These are phyloP conservation scores for Backusella macrospora DNA, from an alignment of 192 early-diverging fungal species.

Conservation along the genomic window DNA sequence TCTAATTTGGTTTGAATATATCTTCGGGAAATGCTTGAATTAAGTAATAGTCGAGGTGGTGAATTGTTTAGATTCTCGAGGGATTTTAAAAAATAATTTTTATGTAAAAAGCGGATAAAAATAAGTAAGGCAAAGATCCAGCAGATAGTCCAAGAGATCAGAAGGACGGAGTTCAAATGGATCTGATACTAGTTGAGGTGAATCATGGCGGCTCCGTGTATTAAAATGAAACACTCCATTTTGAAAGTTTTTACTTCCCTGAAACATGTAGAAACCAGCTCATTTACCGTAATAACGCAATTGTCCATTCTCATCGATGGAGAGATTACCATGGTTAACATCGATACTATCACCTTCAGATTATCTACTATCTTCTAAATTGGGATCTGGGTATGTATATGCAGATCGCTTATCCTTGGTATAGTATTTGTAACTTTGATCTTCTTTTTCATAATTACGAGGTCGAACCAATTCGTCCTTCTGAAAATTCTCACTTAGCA, in stretches of 20 bases:
- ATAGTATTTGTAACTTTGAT: no score
- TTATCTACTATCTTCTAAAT: background rate
- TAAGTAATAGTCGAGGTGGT: slow-evolving; percentile 44
- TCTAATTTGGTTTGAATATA: no score
- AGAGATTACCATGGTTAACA: slow-evolving; percentile 55
- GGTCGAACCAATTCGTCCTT: slow-evolving; percentile 40
- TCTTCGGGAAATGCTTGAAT: no score
- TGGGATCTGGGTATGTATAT: no score
- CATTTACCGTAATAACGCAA: slow-evolving; percentile 73
- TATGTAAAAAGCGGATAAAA: slow-evolving; percentile 70
- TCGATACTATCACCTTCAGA: background rate
- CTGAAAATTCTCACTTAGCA: slow-evolving; percentile 62
- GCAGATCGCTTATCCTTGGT: no score
- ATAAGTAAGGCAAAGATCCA: slow-evolving; percentile 64
- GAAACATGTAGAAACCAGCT: slow-evolving; percentile 73
- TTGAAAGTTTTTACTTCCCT: slow-evolving; percentile 52
- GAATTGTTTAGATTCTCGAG: slow-evolving; percentile 9
- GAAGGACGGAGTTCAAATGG: slow-evolving; percentile 59
- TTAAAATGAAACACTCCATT: slow-evolving; percentile 44
- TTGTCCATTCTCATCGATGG: slow-evolving; percentile 72
- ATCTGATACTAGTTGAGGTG: slow-evolving; percentile 6
- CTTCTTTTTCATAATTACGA: slow-evolving; percentile 8
- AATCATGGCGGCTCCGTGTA: background rate
- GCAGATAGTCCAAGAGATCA: slow-evolving; percentile 59
- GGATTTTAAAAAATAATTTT: slow-evolving; percentile 56